Base-by-base conservation (phyloP, 169 alveolate species). In the Blepharisma undulans region DNA sequence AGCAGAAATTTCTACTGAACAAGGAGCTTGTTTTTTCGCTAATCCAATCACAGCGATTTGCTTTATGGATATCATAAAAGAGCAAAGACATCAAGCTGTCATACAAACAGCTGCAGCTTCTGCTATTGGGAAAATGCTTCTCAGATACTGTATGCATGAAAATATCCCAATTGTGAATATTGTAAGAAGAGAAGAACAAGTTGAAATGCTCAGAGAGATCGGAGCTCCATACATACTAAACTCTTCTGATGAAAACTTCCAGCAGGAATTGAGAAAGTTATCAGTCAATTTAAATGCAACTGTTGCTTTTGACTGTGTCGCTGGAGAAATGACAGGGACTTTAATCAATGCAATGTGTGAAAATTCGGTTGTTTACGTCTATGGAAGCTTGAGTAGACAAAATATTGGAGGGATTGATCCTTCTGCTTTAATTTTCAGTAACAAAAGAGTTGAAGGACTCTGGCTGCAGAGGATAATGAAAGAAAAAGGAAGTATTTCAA, bases 121-220 rank as follows among this genome's bases (percentile, higher is more conserved):
- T 25, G 19, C 80, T 1, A 21, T 86, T 19, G 91, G 91, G 27
- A 86, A 61, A 72, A 86, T 86, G 91, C 12, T 86, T 12, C 7
- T 72, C 5, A 29, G 59, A 25, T 72, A 16, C 5, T 60, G 91
- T 32, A 72, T 71, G 19, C 14, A 32, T 18, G 60, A 30, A 25
- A 25, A 85, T 21, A 22, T 86, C 22, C 33, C 33, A 12, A n/a
- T 72, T 71, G 34, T 86, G 7, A 60, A 86, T 36, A 25, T 86
- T 71, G 91, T 86, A 66, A 86, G 91, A 72, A 60, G 91, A 29
- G 81, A 60, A 12, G 91, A 86, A 29, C 91, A 86, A 30, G 91
- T 27, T 10, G 19, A 86, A 72, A 0, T 4, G 12, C n/a, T 86
- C 14, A 86, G 30, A 27, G 61, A 61, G 29, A 60, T 86, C 2